Evolutionary conservation across 768 basidiomycete species (phyloP), one percentile per base, ranked within the genome.

Genomic region (Candolleomyces efflorescens): DNA sequence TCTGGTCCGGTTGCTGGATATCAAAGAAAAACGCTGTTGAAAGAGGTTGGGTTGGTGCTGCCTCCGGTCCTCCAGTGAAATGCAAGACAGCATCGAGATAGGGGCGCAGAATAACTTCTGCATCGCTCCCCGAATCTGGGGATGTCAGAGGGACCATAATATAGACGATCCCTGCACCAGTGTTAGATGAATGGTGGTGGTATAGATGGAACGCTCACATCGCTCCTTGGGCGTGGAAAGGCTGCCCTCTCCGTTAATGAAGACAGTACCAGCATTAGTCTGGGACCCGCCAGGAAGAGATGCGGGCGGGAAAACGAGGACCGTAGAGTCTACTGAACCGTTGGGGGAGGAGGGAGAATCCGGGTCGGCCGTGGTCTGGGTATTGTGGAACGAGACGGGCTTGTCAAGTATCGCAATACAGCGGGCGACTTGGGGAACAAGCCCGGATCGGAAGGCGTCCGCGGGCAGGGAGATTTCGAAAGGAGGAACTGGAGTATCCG

Each of bases 291-390:
- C 82, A 41, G 68, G 54, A 7, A 90, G 64, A 0, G 84, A 81
- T 1, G 73, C 75, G 1, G 92, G 93, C 0, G 92, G 89, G 61
- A 93, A 92, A 4, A 93, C 78, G 5, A 94, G 67, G 13, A 93
- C 68, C 2, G 78, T 81, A 15, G 89, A 86, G 65, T 94, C 92
- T 12, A 82, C 13, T 69, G 48, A 43, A 62, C 53, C 24, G 66
- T 63, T 37, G 60, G n/a, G 11, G 50, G 70, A 3, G 56, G 23
- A 43, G 50, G 24, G 32, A 12, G 17, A 38, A 23, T 37, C 12
- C 9, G 11, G 32, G 2, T 12, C 17, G 53, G 17, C 11, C 24
- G 54, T 55, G 17, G n/a, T 20, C 22, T 39, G 5, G 11, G 36
- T 49, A 43, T 43, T 43, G 18, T 64, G 68, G 49, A 77, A 63